Percentiles rank a stretch among this genome's conserved stretches.
These are phyloP conservation scores for Lobosporangium transversale DNA, from an alignment of 192 early-diverging fungal genomes.

Conservation along the genomic window DNA sequence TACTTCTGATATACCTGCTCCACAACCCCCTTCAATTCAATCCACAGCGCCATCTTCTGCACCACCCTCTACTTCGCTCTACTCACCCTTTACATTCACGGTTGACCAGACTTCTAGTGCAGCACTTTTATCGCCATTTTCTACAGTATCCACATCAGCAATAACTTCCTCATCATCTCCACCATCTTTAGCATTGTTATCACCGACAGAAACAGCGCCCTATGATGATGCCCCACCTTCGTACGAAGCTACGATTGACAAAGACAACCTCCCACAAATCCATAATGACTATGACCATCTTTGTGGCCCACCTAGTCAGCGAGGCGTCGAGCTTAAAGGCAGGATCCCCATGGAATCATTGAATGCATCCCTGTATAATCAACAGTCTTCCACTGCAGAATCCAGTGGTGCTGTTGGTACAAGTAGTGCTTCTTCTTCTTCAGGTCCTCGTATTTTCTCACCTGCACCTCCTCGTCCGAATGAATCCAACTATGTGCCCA, in stretches of 20 bases:
- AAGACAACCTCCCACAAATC: constrained; percentile 32
- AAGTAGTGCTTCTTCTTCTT: neutral
- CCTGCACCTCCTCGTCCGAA: neutral
- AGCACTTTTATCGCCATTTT: too few species aligned
- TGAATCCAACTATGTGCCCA: constrained; percentile 3
- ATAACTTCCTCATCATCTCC: neutral
- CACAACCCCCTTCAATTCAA: too few species aligned
- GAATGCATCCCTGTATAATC: constrained; percentile 3
- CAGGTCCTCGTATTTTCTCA: constrained; percentile 2
- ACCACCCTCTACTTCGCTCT: neutral
- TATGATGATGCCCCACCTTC: constrained; percentile 34
- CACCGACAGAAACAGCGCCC: neutral
- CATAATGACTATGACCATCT: constrained; percentile 47
- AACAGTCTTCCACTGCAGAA: neutral
- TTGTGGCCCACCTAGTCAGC: constrained; percentile 21
- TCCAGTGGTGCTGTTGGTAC: neutral
- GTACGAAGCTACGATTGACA: constrained; percentile 34
- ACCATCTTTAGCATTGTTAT: too few species aligned
- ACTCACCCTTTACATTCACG: neutral
- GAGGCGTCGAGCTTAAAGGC: constrained; percentile 21
- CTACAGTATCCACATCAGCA: neutral
- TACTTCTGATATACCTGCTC: too few species aligned
- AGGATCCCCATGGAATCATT: constrained; percentile 31
- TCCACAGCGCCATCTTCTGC: neutral
- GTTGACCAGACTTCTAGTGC: too few species aligned